Percentiles rank a stretch among this genome's conserved stretches.
These are phyloP conservation scores for Arxiozyma heterogenica DNA, from an alignment of 1,139 yeast species.

Conservation along the genomic window DNA sequence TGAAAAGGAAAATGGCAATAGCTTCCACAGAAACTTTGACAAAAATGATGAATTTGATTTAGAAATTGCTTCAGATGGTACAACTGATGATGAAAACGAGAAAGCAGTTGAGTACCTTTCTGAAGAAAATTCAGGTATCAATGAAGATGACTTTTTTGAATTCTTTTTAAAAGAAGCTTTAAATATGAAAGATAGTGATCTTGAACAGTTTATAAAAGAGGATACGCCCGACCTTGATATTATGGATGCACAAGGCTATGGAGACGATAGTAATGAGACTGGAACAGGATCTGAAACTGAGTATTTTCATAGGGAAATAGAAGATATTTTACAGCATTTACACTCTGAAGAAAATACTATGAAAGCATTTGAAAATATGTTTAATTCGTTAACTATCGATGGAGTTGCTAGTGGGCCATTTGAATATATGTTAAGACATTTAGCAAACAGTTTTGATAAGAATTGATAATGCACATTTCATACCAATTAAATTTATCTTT, in stretches of 20 bases:
- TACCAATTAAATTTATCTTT: neutral
- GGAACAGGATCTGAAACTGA: neutral
- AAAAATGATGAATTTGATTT: slow-evolving; percentile 4
- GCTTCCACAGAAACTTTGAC: slow-evolving; percentile 7
- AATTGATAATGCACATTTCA: neutral
- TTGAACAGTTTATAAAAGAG: slow-evolving; percentile 2
- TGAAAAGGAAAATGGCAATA: neutral
- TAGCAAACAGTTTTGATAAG: neutral
- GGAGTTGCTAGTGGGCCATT: slow-evolving; percentile 33
- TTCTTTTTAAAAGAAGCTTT: slow-evolving; percentile 47
- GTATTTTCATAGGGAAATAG: slow-evolving; percentile 11
- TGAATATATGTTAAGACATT: slow-evolving; percentile 10
- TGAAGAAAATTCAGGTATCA: slow-evolving; percentile 35
- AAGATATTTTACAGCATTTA: slow-evolving; percentile 12
- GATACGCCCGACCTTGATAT: slow-evolving; percentile 6
- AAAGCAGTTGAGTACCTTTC: slow-evolving; percentile 23
- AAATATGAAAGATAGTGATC: slow-evolving; percentile 19
- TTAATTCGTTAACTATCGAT: slow-evolving; percentile 24
- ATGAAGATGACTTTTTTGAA: slow-evolving; percentile 58
- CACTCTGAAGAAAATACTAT: slow-evolving; percentile 24
- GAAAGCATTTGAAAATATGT: slow-evolving; percentile 20
- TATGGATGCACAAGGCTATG: neutral
- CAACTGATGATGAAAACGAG: slow-evolving; percentile 17
- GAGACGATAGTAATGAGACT: slow-evolving; percentile 4
- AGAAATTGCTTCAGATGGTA: slow-evolving; percentile 6